Base-by-base conservation (phyloP, 2,329 filamentous ascomycete genomes). In the Fusarium sublunatum region DNA sequence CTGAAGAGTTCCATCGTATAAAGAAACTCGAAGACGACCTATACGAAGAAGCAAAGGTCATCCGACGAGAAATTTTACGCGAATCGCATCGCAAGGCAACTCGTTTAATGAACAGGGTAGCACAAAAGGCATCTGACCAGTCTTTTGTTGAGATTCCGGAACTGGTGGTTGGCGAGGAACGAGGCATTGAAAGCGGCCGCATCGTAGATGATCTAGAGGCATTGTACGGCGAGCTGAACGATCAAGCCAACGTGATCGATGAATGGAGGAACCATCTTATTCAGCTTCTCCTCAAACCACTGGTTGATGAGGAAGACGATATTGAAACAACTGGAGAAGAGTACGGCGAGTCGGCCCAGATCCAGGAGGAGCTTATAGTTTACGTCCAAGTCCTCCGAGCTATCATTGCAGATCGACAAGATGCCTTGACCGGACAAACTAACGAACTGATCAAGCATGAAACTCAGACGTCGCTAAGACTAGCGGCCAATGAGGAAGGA, bases 361-460 rank as follows among this genome's bases (percentile, higher is more conserved):
- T 89, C 41, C 94, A 98, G 76, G 94, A 97, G 60, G 88, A 96
- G 72, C 85, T 97, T 38, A 91, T 94, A 76, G 91, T 91, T 7
- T 96, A 96, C 71, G 90, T 96, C 55, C 88, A 93, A 72, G 88
- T 86, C 8, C 80, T 97, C 26, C 85, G 92, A 57, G 87, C 90
- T 0, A 82, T 90, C 43, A 85, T 95, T 53, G 89, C 91, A 7
- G 93, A 98, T 75, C 88, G 94, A 11, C 87, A 90, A 62, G 87
- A 90, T 62, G 86, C 88, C 26, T 81, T 97, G 13, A 90, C 89
- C 2, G 94, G 94, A 1, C 84, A 92, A 57, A 82, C 82, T n/a
- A 96, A 95, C 65, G 81, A 85, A 29, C 85, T 96, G 5, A 84
- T 93, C 29, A 86, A 87, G 46, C 85, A 93, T 67, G 93, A 97